Conservation (phyloP, 208 protist genomes). For the Vickermania ingenoplastis region DNA sequence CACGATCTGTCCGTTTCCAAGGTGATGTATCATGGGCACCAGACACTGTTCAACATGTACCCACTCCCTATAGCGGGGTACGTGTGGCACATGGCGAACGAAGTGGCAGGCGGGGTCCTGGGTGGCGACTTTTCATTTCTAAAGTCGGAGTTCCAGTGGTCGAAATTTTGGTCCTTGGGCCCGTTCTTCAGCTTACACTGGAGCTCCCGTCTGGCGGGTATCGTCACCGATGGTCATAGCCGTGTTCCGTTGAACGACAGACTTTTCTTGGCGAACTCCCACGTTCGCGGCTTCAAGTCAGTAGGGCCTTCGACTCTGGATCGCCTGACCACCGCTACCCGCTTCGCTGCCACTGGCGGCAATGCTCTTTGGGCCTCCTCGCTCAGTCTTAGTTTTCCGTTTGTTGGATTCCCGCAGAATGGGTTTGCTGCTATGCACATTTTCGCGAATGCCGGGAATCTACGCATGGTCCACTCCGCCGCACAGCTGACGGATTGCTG, state of each 20-base stretch:
- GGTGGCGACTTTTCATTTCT: conserved; percentile 57
- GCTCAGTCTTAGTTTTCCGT: conserved; percentile 72
- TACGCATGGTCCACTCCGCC: conserved; percentile 44
- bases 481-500: conserved; percentile 30
- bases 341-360: conserved; percentile 69
- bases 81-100: conserved; percentile 34
- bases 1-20: conserved; percentile 41
- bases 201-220: conserved; percentile 48
- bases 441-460: conserved; percentile 72
- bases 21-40: conserved; percentile 59
- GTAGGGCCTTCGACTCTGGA: conserved; percentile 74
- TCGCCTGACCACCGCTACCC: conserved; percentile 11
- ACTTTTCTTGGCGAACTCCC: conserved; percentile 70
- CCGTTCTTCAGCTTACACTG: conserved; percentile 68
- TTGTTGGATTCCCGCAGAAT: conserved; percentile 72
- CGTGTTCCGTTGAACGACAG: conserved; percentile 73
- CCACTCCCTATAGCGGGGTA: conserved; percentile 64
- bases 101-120: conserved; percentile 51
- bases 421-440: conserved; percentile 75
- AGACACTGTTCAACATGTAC: conserved; percentile 74
- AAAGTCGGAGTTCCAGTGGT: conserved; percentile 57
- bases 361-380: conserved; percentile 81
- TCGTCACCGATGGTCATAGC: conserved; percentile 47
- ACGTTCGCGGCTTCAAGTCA: conserved; percentile 72
- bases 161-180: conserved; percentile 59